These are phyloP conservation scores for Haematococcus lacustris DNA, from an alignment of 139 green algal genomes.

Conservation along the genomic window DNA sequence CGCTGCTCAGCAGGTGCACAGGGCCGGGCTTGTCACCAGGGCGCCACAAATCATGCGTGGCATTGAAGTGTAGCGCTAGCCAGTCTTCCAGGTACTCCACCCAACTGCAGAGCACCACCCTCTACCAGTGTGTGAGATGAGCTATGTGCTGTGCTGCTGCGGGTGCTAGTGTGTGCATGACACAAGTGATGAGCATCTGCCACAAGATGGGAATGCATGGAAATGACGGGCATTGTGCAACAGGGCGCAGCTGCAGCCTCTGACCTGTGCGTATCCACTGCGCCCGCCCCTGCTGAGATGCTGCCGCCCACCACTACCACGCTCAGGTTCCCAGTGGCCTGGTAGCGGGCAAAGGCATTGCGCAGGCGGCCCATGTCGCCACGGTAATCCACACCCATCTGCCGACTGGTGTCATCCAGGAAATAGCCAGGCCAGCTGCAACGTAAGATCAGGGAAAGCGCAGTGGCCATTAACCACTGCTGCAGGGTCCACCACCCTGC, in stretches of 20 bases:
- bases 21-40: too few relatives aligned
- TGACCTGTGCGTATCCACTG: constrained; percentile 2
- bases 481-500: too few relatives aligned
- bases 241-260: too few relatives aligned
- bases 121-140: too few relatives aligned
- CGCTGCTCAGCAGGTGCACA: constrained; percentile 19
- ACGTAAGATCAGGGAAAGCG: too few relatives aligned
- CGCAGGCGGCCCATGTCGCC: neutral
- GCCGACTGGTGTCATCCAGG: neutral
- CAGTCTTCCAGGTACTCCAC: constrained; percentile 4
- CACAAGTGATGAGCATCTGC: too few relatives aligned
- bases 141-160: too few relatives aligned
- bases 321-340: constrained; percentile 11
- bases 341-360: neutral
- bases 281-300: constrained; percentile 16
- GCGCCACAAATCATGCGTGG: neutral
- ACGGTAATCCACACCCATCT: neutral
- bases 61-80: neutral
- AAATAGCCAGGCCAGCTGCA: constrained; percentile 3
- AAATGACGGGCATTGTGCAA: too few relatives aligned
- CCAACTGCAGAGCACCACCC: too few relatives aligned
- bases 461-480: too few relatives aligned
- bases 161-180: too few relatives aligned
- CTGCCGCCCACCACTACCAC: constrained; percentile 11
- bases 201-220: too few relatives aligned